Evolutionary conservation across 2,329 filamentous ascomycete species (phyloP).

Genomic region (Claviceps pazoutovae): DNA sequence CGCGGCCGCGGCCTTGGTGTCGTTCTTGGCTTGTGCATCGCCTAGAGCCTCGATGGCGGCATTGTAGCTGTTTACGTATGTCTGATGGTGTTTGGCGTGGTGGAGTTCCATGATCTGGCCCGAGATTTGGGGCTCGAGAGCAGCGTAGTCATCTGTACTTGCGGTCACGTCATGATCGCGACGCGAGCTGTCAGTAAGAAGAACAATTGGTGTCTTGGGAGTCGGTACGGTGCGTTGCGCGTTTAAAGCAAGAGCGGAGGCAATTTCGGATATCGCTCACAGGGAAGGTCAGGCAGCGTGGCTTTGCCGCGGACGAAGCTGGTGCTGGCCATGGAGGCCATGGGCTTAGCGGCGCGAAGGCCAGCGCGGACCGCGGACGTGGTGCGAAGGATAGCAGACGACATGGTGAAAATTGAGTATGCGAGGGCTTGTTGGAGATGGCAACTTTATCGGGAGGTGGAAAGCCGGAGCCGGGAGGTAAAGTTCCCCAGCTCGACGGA

Average conservation of each 20-base stretch:
- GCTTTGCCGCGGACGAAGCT: slow-evolving; percentile 78
- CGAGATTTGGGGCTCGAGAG: slow-evolving; percentile 72
- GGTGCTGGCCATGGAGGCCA: slow-evolving; percentile 53
- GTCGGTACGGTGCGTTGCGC: not conserved
- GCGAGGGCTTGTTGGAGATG: too few species aligned
- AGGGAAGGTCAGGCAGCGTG: slow-evolving; percentile 76
- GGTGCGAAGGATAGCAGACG: slow-evolving; percentile 60
- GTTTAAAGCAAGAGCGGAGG: not conserved
- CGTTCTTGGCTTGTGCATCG: slow-evolving; percentile 50
- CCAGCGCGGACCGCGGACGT: slow-evolving; percentile 54
- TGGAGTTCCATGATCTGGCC: slow-evolving; percentile 94
- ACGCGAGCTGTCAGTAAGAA: not conserved
- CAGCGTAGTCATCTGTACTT: slow-evolving; percentile 76
- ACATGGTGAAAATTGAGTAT: slow-evolving; percentile 39
- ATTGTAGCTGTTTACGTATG: slow-evolving; percentile 85
- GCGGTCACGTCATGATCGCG: not conserved
- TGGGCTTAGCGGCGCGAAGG: slow-evolving; percentile 50
- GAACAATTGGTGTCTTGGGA: not conserved
- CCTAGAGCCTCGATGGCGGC: slow-evolving; percentile 58
- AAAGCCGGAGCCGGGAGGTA: too few species aligned
- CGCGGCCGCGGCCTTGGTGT: slow-evolving; percentile 33
- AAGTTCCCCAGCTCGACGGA: not conserved
- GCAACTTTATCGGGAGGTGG: too few species aligned
- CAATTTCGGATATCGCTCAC: slow-evolving; percentile 20
- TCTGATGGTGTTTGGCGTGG: slow-evolving; percentile 88